phyloP scores from a whole-genome alignment of 2,329 filamentous ascomycete genomes.

The Calonectria crousiana region DNA sequence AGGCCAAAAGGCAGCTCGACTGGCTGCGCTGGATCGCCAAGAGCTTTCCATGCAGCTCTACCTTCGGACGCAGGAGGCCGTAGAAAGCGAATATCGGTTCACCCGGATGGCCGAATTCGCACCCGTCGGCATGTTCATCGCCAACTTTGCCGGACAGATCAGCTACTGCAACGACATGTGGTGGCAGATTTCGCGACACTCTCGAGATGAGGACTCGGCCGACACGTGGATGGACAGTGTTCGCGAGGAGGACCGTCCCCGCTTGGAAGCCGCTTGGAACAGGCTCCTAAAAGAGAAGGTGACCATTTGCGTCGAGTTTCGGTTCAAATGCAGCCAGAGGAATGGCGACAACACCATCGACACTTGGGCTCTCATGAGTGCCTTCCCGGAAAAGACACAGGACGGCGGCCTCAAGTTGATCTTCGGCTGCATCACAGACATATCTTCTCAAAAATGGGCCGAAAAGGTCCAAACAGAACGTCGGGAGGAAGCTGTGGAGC shows the following conservation, averaged over 20 bases:
- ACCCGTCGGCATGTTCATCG: conserved; percentile 87
- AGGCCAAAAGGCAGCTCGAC: conserved; percentile 77
- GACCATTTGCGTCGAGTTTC: conserved; percentile 78
- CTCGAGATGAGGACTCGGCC: conserved; percentile 67
- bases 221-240: conserved; percentile 81
- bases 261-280: conserved; percentile 72
- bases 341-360: conserved; percentile 71
- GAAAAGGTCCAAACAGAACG: conserved; percentile 83
- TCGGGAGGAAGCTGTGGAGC: conserved; percentile 83
- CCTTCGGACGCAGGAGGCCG: conserved; percentile 70
- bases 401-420: conserved; percentile 77
- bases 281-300: conserved; percentile 71
- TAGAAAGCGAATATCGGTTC: conserved; percentile 81
- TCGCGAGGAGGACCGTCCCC: conserved; percentile 72
- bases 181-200: conserved; percentile 78
- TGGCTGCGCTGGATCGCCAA: conserved; percentile 82
- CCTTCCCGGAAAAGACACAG: conserved; percentile 77
- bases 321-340: conserved; percentile 78
- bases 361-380: conserved; percentile 83
- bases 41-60: conserved; percentile 82
- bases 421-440: conserved; percentile 86
- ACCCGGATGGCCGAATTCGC: conserved; percentile 88
- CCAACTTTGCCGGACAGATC: conserved; percentile 77
- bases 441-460: conserved; percentile 87
- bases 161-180: conserved; percentile 87